Percentiles rank a stretch among this genome's conserved stretches.
Evolutionary conservation across 305 asterid species (phyloP).

Genomic region (Solanum hybrid): DNA sequence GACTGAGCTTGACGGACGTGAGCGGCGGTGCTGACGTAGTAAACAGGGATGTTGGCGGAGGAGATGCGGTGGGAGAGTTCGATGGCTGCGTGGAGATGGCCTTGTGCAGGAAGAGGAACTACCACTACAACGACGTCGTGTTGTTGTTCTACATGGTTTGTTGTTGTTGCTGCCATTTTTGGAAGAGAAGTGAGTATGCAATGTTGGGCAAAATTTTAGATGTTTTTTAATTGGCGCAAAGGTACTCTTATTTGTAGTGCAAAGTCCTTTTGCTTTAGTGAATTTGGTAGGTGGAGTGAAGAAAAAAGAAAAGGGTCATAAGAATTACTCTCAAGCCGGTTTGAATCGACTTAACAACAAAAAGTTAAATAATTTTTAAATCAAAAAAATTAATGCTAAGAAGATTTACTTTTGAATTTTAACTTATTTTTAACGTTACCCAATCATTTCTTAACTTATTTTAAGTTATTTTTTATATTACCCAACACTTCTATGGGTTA

Average conservation of each 20-base stretch:
- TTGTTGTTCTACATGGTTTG: background rate
- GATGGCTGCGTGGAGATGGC: conserved; percentile 4
- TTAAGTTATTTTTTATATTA: too few relatives aligned
- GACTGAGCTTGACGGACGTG: conserved; percentile 6
- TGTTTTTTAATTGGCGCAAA: background rate
- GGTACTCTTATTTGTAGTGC: background rate
- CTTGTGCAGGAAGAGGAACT: conserved; percentile 10
- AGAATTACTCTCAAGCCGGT: too few relatives aligned
- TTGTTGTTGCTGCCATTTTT: background rate
- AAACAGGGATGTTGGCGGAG: background rate
- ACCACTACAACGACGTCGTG: background rate
- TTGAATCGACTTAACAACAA: too few relatives aligned
- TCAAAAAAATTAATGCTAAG: too few relatives aligned
- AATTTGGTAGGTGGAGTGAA: background rate
- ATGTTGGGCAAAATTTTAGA: background rate
- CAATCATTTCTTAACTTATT: fast-evolving
- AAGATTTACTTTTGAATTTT: too few relatives aligned
- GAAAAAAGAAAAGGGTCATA: too few relatives aligned
- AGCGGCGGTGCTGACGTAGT: conserved; percentile 5
- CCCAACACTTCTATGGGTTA: fast-evolving
- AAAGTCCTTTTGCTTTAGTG: background rate
- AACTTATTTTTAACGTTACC: fast-evolving
- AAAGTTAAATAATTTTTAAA: too few relatives aligned
- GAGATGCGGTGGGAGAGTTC: conserved; percentile 7
- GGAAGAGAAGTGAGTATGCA: background rate